phyloP scores from a whole-genome alignment of 1,139 yeast species.

The Pichia terricola region DNA sequence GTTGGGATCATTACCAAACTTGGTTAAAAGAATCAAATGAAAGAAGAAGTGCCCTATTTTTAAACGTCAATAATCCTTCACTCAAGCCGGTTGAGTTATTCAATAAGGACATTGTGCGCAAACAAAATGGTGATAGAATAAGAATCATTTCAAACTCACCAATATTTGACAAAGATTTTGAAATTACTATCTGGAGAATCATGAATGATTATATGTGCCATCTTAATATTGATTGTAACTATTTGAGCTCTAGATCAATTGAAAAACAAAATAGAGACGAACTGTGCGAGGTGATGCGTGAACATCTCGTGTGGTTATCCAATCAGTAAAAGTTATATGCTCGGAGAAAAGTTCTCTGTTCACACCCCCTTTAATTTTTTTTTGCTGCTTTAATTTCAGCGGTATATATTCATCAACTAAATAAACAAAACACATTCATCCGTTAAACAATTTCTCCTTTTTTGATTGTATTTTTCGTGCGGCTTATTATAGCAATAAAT shows the following conservation, averaged over 20 bases:
- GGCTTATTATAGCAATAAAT: no score
- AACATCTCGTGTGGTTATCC: slow-evolving; percentile 22
- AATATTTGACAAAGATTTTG: slow-evolving; percentile 15
- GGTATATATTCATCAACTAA: no score
- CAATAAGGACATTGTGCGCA: slow-evolving; percentile 16
- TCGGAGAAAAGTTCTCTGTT: not conserved
- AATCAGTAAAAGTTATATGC: not conserved
- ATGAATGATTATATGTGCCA: slow-evolving; percentile 24
- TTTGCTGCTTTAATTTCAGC: no score
- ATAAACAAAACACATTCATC: no score
- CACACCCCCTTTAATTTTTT: no score
- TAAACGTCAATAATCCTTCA: slow-evolving; percentile 21
- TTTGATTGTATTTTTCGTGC: no score
- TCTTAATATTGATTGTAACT: slow-evolving; percentile 18
- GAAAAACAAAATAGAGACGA: not conserved
- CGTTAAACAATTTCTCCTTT: no score
- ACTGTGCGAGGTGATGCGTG: slow-evolving; percentile 20
- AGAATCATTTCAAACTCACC: slow-evolving; percentile 18
- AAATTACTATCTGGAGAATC: slow-evolving; percentile 20
- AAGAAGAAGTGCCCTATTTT: slow-evolving; percentile 19
- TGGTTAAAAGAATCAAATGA: slow-evolving; percentile 18
- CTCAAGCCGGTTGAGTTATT: slow-evolving; percentile 22
- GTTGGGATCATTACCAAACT: slow-evolving; percentile 12
- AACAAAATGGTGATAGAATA: slow-evolving; percentile 24
- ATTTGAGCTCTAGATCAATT: slow-evolving; percentile 17